Conservation (phyloP, 2,329 filamentous ascomycete species). For the Eutypella sp. region DNA sequence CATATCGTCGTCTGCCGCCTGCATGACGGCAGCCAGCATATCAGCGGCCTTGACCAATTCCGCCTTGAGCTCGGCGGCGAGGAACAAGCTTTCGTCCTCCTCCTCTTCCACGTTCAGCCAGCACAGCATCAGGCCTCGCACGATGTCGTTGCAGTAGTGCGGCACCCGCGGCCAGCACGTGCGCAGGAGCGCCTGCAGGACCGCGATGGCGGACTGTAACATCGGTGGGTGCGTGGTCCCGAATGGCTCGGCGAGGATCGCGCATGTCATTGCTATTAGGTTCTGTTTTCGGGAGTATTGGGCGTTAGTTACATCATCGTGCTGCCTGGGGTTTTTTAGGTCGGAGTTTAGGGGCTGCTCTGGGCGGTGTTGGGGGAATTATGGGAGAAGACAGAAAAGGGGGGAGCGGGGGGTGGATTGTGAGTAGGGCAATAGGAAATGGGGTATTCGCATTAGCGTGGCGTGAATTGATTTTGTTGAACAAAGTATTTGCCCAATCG, state of each 20-base stretch:
- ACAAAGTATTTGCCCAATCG: too few relatives aligned
- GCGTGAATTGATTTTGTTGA: too few relatives aligned
- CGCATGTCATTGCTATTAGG: constrained; percentile 61
- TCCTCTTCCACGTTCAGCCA: constrained; percentile 54
- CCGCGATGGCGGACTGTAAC: constrained; percentile 46
- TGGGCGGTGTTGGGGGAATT: too few relatives aligned
- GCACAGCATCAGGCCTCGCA: constrained; percentile 57
- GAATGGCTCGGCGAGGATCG: constrained; percentile 66
- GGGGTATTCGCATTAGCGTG: too few relatives aligned
- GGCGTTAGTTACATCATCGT: constrained; percentile 7
- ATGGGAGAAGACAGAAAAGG: background rate
- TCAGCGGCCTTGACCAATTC: constrained; percentile 29
- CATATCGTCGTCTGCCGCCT: constrained; percentile 22
- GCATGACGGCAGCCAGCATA: constrained; percentile 31
- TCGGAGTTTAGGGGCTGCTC: too few relatives aligned
- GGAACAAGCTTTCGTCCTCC: constrained; percentile 7
- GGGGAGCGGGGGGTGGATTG: background rate
- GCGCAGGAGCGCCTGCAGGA: constrained; percentile 53
- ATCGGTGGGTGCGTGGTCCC: constrained; percentile 48
- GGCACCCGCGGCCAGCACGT: constrained; percentile 66
- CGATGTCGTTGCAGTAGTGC: constrained; percentile 57
- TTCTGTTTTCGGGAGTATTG: constrained; percentile 37
- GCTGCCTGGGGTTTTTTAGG: too few relatives aligned
- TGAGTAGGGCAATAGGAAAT: too few relatives aligned
- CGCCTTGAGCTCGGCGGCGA: constrained; percentile 23